Evolutionary conservation across 2,329 filamentous ascomycete genomes (phyloP).

Genomic region (Sphaerulina musiva): DNA sequence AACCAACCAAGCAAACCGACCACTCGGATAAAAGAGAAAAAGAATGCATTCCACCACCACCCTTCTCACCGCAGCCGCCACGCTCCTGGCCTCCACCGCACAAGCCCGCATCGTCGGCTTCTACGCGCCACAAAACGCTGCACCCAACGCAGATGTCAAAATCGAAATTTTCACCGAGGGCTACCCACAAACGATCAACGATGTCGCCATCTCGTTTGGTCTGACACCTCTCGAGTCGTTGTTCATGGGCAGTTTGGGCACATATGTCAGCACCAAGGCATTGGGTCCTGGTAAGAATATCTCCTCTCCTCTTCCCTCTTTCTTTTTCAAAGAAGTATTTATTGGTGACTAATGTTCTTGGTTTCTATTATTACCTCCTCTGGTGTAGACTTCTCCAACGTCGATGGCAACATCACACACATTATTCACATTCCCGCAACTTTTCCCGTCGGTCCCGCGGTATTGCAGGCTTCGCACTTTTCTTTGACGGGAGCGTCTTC

Average conservation of each 20-base stretch:
- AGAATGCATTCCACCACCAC: slow-evolving; percentile 11
- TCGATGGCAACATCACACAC: slow-evolving; percentile 19
- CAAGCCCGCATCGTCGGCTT: slow-evolving; percentile 42
- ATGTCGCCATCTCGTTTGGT: slow-evolving; percentile 44
- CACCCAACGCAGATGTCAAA: slow-evolving; percentile 35
- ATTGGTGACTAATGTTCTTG: too few relatives aligned
- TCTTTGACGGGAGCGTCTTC: slow-evolving; percentile 14
- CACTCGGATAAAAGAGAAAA: too few relatives aligned
- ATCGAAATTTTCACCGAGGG: slow-evolving; percentile 38
- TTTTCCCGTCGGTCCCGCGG: slow-evolving; percentile 3
- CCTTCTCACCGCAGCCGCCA: slow-evolving; percentile 8
- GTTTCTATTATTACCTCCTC: too few relatives aligned
- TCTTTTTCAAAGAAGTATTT: background rate
- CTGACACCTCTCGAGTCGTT: slow-evolving; percentile 3
- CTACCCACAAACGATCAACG: slow-evolving; percentile 43
- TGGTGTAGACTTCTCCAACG: slow-evolving; percentile 15
- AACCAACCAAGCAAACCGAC: too few relatives aligned
- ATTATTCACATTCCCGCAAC: slow-evolving; percentile 19
- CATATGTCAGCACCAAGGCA: slow-evolving; percentile 10
- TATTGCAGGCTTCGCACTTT: slow-evolving; percentile 18
- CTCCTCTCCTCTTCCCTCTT: background rate
- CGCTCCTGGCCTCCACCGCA: slow-evolving; percentile 14
- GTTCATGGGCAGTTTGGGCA: slow-evolving; percentile 11
- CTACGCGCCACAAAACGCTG: slow-evolving; percentile 38
- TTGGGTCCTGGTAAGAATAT: slow-evolving; percentile 14